Evolutionary conservation across 495 filamentous ascomycete genomes (phyloP), one percentile per base, ranked within the genome.

Genomic region (Penicillium goetzii): DNA sequence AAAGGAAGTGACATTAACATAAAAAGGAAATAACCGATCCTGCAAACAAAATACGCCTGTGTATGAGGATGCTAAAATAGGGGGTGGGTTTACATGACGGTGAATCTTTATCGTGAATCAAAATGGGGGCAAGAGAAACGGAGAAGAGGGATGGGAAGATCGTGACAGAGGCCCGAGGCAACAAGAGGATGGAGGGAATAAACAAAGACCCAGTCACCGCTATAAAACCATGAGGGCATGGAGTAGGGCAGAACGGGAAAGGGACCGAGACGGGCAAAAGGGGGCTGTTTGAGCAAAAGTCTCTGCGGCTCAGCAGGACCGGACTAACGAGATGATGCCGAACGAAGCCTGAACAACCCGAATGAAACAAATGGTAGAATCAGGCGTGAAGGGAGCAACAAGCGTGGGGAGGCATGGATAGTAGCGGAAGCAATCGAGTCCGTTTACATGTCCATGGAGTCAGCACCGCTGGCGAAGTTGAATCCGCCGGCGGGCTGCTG

Each of bases 391-490:
- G 4, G 14, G 34, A 41, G 34, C 33, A 56, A 56, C 33, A 57
- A 19, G 54, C 36, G 8, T 21, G 17, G 4, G 4, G 52, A 19
- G 28, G 11, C 19, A 49, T 45, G 38, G 17, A 21, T 45, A 41
- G 49, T 50, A 43, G 50, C 10, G 43, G 14, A 28, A 41, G 28
- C 56, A 64, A 51, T 21, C 40, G 9, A 51, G 14, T 3, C 54
- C 34, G 58, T 83, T 88, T 91, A 98, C 95, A 99, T 99, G 71
- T 99, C 96, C 96, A 99, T 99, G 33, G 90, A 91, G 76, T 97
- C 95, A 68, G 74, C 78, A 57, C 91, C 93, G 78, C 96, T 96
- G 62, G 91, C 91, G 71, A 90, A 99, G 84, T 89, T 97, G 86
- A 99, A 99, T 56, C 90, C 88, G 59, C 87, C 88, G 32, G 55